Conservation (phyloP, 2,329 filamentous ascomycete genomes). For the Rugonectria rugulosa region DNA sequence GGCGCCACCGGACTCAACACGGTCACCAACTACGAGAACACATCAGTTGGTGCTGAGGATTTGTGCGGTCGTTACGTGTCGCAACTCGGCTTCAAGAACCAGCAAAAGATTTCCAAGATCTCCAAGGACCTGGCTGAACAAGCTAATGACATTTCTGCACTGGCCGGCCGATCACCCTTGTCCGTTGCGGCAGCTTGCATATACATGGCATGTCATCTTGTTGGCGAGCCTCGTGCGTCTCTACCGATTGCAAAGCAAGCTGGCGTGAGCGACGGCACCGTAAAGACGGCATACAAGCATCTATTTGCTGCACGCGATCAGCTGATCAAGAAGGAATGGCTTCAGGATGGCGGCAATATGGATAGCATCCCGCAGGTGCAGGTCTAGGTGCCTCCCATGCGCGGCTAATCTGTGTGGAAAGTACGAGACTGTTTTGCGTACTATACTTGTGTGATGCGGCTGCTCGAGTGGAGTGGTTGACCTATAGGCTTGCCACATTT, state of each 20-base stretch:
- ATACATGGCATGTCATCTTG: conserved; percentile 91
- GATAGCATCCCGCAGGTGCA: conserved; percentile 69
- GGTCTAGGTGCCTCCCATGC: conserved; percentile 38
- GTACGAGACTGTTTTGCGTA: too few species aligned
- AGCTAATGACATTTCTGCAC: conserved; percentile 77
- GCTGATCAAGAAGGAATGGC: conserved; percentile 78
- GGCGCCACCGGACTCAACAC: conserved; percentile 57
- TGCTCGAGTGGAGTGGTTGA: too few species aligned
- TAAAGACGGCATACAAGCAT: conserved; percentile 93
- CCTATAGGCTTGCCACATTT: too few species aligned
- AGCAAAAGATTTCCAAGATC: conserved; percentile 79
- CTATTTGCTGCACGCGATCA: conserved; percentile 78
- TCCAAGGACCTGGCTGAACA: conserved; percentile 80
- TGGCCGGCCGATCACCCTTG: conserved; percentile 91
- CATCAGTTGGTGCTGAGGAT: conserved; percentile 81
- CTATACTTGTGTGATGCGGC: too few species aligned
- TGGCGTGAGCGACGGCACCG: conserved; percentile 94
- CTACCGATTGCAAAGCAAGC: conserved; percentile 86
- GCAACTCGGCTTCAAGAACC: conserved; percentile 75
- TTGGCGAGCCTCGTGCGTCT: conserved; percentile 79
- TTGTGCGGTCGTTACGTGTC: conserved; percentile 92
- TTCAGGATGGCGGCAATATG: conserved; percentile 75
- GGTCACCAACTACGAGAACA: conserved; percentile 76
- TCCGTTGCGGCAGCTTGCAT: conserved; percentile 96
- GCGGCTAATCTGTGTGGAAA: too few species aligned